Evolutionary conservation across 106 monocot species (phyloP).

Genomic region (Platanthera guangdongensis): DNA sequence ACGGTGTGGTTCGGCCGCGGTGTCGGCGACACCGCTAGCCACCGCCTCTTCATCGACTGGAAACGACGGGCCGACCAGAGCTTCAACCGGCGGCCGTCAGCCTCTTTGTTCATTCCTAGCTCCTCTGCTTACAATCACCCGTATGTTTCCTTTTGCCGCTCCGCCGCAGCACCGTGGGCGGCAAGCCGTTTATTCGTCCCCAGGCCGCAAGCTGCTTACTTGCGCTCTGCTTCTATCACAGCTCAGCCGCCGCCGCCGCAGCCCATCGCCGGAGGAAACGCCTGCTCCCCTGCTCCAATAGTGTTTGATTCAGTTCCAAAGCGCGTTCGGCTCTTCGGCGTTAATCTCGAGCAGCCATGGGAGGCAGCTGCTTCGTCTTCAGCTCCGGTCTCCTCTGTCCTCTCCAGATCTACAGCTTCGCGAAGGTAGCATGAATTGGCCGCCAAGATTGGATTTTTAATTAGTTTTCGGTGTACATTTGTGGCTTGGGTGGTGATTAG

Average conservation of each 20-base stretch:
- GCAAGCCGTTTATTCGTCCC: constrained; percentile 4
- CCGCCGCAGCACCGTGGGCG: neutral
- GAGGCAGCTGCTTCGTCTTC: neutral
- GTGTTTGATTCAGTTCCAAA: constrained; percentile 11
- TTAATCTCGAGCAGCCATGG: constrained; percentile 9
- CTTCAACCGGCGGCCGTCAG: too few species aligned
- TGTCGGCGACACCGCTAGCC: constrained; percentile 16
- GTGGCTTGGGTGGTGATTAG: too few species aligned
- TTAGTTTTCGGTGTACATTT: too few species aligned
- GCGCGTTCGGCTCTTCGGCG: constrained; percentile 18
- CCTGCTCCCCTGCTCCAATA: neutral
- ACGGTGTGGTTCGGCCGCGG: constrained; percentile 42
- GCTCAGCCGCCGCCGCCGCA: neutral
- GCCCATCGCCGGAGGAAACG: neutral
- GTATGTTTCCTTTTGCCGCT: neutral
- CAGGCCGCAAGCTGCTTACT: neutral
- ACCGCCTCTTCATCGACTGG: constrained; percentile 44
- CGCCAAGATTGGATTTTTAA: too few species aligned
- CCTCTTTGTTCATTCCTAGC: neutral
- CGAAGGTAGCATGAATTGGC: too few species aligned
- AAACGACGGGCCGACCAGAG: constrained; percentile 14
- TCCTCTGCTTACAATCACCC: neutral
- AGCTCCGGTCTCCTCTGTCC: neutral
- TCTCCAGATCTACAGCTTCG: neutral
- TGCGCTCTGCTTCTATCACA: neutral